phyloP scores from a whole-genome alignment of 345 rosid genomes.

The Eucalyptus tenuipes region DNA sequence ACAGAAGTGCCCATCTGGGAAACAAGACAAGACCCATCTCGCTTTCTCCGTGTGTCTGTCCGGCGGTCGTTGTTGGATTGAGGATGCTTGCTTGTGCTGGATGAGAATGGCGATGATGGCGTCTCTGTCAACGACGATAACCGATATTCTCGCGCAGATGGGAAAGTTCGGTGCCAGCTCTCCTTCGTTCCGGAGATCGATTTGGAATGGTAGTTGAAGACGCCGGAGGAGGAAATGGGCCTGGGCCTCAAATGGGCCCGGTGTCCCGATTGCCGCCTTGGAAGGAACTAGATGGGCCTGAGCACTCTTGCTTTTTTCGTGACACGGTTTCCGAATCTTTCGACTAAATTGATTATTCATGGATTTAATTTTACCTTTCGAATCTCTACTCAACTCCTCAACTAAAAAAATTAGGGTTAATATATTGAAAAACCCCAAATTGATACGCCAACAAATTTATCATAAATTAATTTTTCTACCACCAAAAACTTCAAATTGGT shows the following conservation, averaged over 20 bases:
- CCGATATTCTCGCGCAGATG: background rate
- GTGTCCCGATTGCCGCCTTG: background rate
- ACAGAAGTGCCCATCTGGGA: background rate
- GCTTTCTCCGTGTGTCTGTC: background rate
- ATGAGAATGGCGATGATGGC: background rate
- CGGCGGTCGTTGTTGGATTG: background rate
- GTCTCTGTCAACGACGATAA: background rate
- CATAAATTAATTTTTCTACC: rapidly evolving
- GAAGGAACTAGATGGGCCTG: background rate
- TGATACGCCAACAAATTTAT: rapidly evolving
- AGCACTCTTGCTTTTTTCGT: background rate
- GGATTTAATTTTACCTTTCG: too few relatives aligned
- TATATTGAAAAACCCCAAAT: rapidly evolving
- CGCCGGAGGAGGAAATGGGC: background rate
- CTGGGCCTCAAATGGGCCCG: background rate
- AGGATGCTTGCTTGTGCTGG: background rate
- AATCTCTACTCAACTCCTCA: background rate
- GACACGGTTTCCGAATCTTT: background rate
- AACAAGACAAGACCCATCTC: background rate
- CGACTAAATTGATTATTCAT: background rate
- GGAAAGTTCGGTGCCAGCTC: background rate
- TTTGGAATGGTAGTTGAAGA: conserved; percentile 6
- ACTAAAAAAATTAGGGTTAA: background rate
- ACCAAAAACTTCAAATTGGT: rapidly evolving
- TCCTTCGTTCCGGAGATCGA: background rate